Base-by-base conservation (phyloP, 768 basidiomycete species). In the Gloeopeniophorella convolvens region DNA sequence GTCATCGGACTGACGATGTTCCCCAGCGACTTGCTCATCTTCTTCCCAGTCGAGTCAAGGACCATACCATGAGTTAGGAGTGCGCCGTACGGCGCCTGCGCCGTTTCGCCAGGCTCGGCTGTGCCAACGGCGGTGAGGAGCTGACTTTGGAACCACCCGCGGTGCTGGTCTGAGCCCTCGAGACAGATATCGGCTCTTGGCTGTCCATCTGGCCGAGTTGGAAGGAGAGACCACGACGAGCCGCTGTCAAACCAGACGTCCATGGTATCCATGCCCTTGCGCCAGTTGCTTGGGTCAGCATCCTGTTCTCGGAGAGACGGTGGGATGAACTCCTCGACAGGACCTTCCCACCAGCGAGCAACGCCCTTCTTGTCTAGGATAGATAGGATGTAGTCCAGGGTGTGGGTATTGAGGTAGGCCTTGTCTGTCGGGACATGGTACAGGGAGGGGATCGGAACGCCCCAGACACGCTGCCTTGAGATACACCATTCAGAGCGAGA, bases 221-320 rank as follows among this genome's bases (percentile, higher is more conserved):
- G 56, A 15, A 95, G 68, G 72, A 89, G 76, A 2, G 89, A 83
- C 95, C 95, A 99, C 3, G 93, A 89, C 2, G 88, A 83, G 4
- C 95, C 95, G 59, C 90, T 94, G 67, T 99, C 95, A 59, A 97
- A 98, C 95, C 95, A 99, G 13, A 99, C 95, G 65, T 99, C 95
- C 83, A 98, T 92, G 2, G 95, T 99, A 63, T 99, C 95, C 2
- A 79, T 83, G 8, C 93, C 86, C 64, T 91, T 93, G 40, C 70
- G 67, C 80, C 85, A 93, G 31, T 50, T 50, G 20, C 24, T 39
- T 36, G 10, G 21, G 42, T 43, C 24, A 3, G 23, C 41, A 11
- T 54, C 56, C 1, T 66, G 66, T 46, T 73, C 67, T 1, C 70
- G 71, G 16, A 87, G 72, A 41, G 74, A 70, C 0, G 80, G 76